Conservation (phyloP, 106 monocot genomes). For the Amphibolis antarctica region DNA sequence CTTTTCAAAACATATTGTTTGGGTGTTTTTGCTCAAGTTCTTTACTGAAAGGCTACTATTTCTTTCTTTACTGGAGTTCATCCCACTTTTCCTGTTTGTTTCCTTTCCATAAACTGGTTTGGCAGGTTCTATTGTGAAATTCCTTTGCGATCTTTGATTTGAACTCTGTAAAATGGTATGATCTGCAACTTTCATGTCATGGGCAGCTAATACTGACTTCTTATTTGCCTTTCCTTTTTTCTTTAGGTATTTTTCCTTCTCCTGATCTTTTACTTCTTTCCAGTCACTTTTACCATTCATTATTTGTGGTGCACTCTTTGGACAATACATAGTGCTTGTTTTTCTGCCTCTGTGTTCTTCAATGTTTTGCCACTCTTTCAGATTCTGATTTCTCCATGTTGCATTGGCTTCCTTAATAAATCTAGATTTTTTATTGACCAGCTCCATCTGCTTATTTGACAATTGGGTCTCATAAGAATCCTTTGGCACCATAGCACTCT, state of each 20-base stretch:
- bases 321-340: not conserved
- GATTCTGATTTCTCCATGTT: not conserved
- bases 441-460: constrained; percentile 2
- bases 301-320: not conserved
- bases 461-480: not conserved
- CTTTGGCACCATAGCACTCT: not conserved
- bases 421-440: constrained; percentile 2
- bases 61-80: not conserved
- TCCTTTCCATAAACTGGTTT: too few species aligned
- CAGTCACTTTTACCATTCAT: constrained; percentile 6
- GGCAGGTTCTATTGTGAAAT: constrained; percentile 9
- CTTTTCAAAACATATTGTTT: constrained; percentile 4
- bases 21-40: constrained; percentile 7
- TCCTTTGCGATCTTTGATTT: constrained; percentile 5
- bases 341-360: not conserved
- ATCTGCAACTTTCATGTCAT: not conserved
- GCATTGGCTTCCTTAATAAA: constrained; percentile 9
- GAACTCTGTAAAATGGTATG: not conserved
- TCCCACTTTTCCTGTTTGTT: too few species aligned
- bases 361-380: constrained; percentile 1
- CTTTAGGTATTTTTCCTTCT: not conserved
- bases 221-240: constrained; percentile 2
- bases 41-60: constrained; percentile 5
- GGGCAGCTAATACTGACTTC: not conserved
- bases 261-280: constrained; percentile 4